These are phyloP conservation scores for Tricholomella constricta DNA, from an alignment of 768 basidiomycete genomes.

Conservation along the genomic window DNA sequence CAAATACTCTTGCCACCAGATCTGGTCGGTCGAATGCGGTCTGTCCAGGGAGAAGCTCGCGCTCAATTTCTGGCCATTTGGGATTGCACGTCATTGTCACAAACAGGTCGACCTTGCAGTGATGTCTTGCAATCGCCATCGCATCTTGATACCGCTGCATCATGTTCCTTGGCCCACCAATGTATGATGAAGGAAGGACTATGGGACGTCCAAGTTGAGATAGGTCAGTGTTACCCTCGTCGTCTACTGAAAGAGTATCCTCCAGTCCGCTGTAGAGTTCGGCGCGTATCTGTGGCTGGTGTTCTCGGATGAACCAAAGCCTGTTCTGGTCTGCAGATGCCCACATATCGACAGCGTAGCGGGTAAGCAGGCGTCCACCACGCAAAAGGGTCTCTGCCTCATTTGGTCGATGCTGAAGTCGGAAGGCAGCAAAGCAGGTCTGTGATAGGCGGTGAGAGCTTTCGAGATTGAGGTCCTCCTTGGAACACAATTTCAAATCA, in stretches of 20 bases:
- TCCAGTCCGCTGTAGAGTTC: conserved; percentile 32
- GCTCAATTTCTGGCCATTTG: conserved; percentile 46
- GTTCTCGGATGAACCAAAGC: conserved; percentile 27
- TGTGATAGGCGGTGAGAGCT: conserved; percentile 26
- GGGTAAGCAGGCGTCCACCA: conserved; percentile 37
- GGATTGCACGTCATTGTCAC: conserved; percentile 57
- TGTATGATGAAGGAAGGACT: conserved; percentile 44
- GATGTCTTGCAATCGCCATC: conserved; percentile 43
- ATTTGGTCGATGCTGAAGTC: conserved; percentile 23
- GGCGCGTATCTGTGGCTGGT: conserved; percentile 33
- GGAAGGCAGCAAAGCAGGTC: too few species aligned
- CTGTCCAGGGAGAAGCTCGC: conserved; percentile 40
- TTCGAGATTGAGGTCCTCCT: background rate
- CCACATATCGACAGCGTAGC: conserved; percentile 41
- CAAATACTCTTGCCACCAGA: conserved; percentile 48
- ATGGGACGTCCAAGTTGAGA: conserved; percentile 28
- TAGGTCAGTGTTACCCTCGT: conserved; percentile 19
- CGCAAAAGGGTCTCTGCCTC: conserved; percentile 30
- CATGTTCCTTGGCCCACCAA: conserved; percentile 46
- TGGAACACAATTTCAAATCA: conserved; percentile 16
- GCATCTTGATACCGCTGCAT: conserved; percentile 44
- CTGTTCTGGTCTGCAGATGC: conserved; percentile 35
- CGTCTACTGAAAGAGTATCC: conserved; percentile 25
- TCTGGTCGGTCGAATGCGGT: conserved; percentile 48
- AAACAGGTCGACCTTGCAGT: conserved; percentile 44